These are phyloP conservation scores for Erysiphe pulchra DNA, from an alignment of 2,329 filamentous ascomycete species.

Conservation along the genomic window DNA sequence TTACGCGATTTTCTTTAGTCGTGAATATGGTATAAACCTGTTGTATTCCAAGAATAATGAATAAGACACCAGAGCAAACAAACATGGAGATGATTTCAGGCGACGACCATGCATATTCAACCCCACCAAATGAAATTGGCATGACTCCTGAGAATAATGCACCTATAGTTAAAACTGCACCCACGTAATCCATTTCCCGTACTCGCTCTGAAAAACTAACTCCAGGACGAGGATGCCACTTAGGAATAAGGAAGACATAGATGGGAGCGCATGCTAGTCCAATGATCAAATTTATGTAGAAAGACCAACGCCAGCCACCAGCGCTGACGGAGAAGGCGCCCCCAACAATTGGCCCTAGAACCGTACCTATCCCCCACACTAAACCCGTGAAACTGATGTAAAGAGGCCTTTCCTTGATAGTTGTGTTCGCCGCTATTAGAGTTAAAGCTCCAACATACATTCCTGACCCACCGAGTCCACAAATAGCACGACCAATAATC, in stretches of 20 bases:
- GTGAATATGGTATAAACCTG: slow-evolving; percentile 12
- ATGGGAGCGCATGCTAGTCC: slow-evolving; percentile 17
- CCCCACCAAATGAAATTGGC: slow-evolving; percentile 14
- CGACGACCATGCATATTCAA: slow-evolving; percentile 11
- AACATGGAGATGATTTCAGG: slow-evolving; percentile 12
- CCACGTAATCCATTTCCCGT: slow-evolving; percentile 10
- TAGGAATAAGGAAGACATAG: slow-evolving; percentile 19
- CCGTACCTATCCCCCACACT: slow-evolving; percentile 19
- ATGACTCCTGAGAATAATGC: slow-evolving; percentile 14
- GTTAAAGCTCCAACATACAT: slow-evolving; percentile 18
- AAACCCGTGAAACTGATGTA: slow-evolving; percentile 14
- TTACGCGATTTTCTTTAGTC: slow-evolving; percentile 7
- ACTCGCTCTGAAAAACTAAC: slow-evolving; percentile 6
- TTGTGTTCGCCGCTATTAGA: slow-evolving; percentile 16
- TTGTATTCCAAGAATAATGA: slow-evolving; percentile 5
- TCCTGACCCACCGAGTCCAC: slow-evolving; percentile 20
- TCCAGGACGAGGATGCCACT: slow-evolving; percentile 13
- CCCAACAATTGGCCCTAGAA: slow-evolving; percentile 22
- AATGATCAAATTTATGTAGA: slow-evolving; percentile 27
- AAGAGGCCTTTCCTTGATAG: slow-evolving; percentile 14
- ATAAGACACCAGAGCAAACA: slow-evolving; percentile 19
- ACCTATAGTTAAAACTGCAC: slow-evolving; percentile 11
- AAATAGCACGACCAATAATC: slow-evolving; percentile 21
- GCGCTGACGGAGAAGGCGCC: slow-evolving; percentile 19
- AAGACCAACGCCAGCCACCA: slow-evolving; percentile 21